Evolutionary conservation across 306 rosid species (phyloP), one percentile per base, ranked within the genome.

Genomic region (Notholithocarpus densiflorus): DNA sequence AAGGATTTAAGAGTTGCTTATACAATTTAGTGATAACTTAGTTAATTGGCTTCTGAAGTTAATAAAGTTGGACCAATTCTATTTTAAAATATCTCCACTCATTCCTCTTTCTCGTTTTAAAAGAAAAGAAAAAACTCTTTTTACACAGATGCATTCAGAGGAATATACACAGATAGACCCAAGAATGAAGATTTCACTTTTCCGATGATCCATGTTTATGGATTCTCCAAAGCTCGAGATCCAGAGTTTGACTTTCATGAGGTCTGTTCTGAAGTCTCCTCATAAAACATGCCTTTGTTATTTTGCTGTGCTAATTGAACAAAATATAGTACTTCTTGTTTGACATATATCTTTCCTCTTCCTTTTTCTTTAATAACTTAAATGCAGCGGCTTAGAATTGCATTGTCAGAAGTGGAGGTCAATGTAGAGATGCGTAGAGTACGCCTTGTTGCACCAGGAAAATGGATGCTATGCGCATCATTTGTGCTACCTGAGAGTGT

Each of bases 401-500:
- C 90, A 23, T 81, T 95, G 60, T 55, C 87, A 27, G 98, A 92
- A 76, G 97, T 84, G 43, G 97, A 94, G 2, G 98, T 92, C 64
- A 86, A 89, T 51, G 96, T 95, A 32, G 84, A 91, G 15, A 82
- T 91, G 98, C 93, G 83, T 57, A 88, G 92, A 70, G 98, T 92
- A 57, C 91, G 98, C 78, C 90, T 80, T 23, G 98, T 92, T 26
- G 98, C 98, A 9, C 98, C 98, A 6, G 97, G 94, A 80, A 95
- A 95, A 88, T 95, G 98, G 98, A 92, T 95, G 98, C 31, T 92
- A 77, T 92, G 97, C 12, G 98, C 98, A 52, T 92, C 97, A 20
- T 95, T 95, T 81, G 70, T 82, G 78, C 97, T 95, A 77, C 98
- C 98, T 1, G 79, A 84, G 73, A 91, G 85, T 77, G 94, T 95